Evolutionary conservation across 1,284 basidiomycete species (phyloP).

Genomic region (Rhodofomes roseus): DNA sequence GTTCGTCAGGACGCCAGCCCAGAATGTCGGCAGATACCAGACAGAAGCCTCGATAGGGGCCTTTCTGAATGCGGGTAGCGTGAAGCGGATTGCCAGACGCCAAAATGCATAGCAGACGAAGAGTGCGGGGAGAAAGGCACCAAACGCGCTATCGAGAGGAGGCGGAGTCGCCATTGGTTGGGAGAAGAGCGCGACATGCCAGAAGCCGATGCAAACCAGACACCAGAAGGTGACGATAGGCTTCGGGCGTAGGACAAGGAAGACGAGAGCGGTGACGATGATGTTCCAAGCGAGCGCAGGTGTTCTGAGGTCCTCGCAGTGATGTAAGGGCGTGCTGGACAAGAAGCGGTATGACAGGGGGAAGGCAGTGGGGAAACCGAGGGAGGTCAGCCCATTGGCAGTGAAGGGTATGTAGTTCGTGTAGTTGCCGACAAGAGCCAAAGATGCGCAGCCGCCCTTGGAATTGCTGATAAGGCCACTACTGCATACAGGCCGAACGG

Average conservation of each 20-base stretch:
- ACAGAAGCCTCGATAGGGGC: conserved; percentile 72
- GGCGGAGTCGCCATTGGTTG: conserved; percentile 73
- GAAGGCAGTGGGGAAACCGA: conserved; percentile 74
- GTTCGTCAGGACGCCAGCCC: conserved; percentile 74
- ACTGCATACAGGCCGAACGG: conserved; percentile 3
- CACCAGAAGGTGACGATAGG: conserved; percentile 74
- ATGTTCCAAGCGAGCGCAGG: conserved; percentile 71
- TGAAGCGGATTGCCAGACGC: conserved; percentile 73
- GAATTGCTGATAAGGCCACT: conserved; percentile 67
- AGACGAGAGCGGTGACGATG: conserved; percentile 60
- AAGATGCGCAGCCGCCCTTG: conserved; percentile 74
- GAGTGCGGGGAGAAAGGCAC: conserved; percentile 73
- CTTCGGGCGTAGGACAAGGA: conserved; percentile 71
- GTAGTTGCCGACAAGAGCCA: conserved; percentile 70
- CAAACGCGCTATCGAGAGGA: conserved; percentile 64
- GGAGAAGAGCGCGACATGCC: conserved; percentile 82
- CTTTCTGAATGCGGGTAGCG: conserved; percentile 65
- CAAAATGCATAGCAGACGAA: conserved; percentile 83
- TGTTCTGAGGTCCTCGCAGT: conserved; percentile 72
- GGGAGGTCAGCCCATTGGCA: conserved; percentile 65
- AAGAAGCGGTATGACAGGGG: conserved; percentile 55
- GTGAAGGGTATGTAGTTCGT: conserved; percentile 59
- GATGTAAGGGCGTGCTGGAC: conserved; percentile 39
- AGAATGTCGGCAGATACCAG: conserved; percentile 76
- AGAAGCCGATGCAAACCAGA: conserved; percentile 82